phyloP scores from a whole-genome alignment of 176 grass and related monocot genomes.

The Rhynchospora tenuis region DNA sequence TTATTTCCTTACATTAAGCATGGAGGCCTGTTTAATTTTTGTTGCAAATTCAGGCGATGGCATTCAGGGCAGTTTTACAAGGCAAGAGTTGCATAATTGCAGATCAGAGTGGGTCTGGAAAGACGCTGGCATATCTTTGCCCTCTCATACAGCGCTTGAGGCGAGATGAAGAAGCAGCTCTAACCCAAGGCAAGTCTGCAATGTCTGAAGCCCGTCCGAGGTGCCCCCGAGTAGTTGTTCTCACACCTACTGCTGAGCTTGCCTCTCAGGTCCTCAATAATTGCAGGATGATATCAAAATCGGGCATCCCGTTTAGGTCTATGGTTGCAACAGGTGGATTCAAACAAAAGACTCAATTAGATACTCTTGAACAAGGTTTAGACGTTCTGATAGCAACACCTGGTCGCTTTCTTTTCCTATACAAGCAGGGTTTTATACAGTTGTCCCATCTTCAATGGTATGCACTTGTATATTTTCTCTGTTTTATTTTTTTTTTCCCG shows the following conservation, averaged over 20 bases:
- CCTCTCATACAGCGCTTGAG: slow-evolving; percentile 71
- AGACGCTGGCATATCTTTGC: slow-evolving; percentile 81
- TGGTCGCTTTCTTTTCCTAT: slow-evolving; percentile 76
- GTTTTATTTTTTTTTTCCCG: not conserved
- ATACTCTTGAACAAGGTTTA: slow-evolving; percentile 73
- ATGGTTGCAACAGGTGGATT: slow-evolving; percentile 92
- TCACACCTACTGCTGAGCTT: slow-evolving; percentile 86
- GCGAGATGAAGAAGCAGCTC: slow-evolving; percentile 53
- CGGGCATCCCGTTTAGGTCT: slow-evolving; percentile 78
- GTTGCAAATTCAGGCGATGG: slow-evolving; percentile 59
- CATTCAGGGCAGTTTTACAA: slow-evolving; percentile 58
- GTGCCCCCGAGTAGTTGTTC: slow-evolving; percentile 69
- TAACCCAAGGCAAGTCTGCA: slow-evolving; percentile 39
- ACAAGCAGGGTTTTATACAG: slow-evolving; percentile 74
- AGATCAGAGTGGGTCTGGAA: slow-evolving; percentile 95
- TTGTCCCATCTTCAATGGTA: slow-evolving; percentile 81
- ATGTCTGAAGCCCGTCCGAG: slow-evolving; percentile 20
- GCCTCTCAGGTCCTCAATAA: slow-evolving; percentile 86
- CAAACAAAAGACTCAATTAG: slow-evolving; percentile 80
- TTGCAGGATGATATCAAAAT: slow-evolving; percentile 69
- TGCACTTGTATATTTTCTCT: not conserved
- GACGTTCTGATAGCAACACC: slow-evolving; percentile 89
- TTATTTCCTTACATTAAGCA: not conserved
- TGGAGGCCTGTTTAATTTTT: not conserved
- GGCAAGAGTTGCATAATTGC: slow-evolving; percentile 86